Conservation (phyloP, 2,329 filamentous ascomycete species). For the Annulohypoxylon truncatum region DNA sequence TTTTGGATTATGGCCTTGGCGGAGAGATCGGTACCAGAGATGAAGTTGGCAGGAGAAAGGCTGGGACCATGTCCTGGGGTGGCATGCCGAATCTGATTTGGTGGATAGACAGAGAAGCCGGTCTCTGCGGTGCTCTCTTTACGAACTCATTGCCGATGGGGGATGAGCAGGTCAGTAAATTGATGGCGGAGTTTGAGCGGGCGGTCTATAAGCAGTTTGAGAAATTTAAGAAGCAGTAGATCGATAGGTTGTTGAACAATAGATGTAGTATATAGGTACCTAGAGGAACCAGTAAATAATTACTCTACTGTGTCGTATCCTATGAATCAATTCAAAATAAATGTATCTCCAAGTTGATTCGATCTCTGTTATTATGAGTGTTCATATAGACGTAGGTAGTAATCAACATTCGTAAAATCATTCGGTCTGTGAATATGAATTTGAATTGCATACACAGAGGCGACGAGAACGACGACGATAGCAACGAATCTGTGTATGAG, state of each 20-base stretch:
- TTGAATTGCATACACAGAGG: too few relatives aligned
- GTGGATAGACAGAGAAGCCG: conserved; percentile 30
- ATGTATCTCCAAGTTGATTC: too few relatives aligned
- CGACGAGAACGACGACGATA: too few relatives aligned
- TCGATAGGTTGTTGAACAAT: background rate
- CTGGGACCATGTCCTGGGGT: conserved; percentile 36
- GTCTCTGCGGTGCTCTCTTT: conserved; percentile 32
- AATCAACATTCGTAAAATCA: too few relatives aligned
- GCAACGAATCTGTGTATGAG: too few relatives aligned
- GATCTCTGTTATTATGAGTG: too few relatives aligned
- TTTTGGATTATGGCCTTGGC: conserved; percentile 24
- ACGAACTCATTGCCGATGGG: conserved; percentile 17
- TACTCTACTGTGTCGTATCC: background rate
- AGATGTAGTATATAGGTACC: too few relatives aligned
- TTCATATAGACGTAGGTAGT: too few relatives aligned
- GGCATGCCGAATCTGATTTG: conserved; percentile 36
- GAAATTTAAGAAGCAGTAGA: conserved; percentile 23
- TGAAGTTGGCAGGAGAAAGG: conserved; percentile 21
- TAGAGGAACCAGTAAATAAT: background rate
- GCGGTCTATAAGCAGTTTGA: conserved; percentile 30
- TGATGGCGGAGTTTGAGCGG: conserved; percentile 24
- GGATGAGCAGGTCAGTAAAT: conserved; percentile 10
- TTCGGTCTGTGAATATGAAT: too few relatives aligned
- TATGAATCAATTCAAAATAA: too few relatives aligned
- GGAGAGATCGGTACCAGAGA: conserved; percentile 27